phyloP scores from a whole-genome alignment of 257 asterid genomes.

The Buddleja alternifolia region DNA sequence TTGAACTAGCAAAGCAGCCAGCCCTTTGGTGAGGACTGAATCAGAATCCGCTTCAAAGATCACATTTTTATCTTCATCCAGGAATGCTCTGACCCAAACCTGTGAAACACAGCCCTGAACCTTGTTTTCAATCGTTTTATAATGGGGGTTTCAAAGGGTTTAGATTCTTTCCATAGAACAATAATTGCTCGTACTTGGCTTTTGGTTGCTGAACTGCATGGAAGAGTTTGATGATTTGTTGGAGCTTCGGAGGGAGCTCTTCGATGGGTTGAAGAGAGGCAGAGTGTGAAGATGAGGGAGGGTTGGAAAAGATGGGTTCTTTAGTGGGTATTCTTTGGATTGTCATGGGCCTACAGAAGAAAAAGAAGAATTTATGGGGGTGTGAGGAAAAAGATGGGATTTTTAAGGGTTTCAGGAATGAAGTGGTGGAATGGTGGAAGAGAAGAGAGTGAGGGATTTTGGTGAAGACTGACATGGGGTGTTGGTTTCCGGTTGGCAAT shows the following conservation, averaged over 20 bases:
- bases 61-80: constrained; percentile 61
- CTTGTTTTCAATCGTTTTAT: constrained; percentile 62
- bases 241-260: constrained; percentile 79
- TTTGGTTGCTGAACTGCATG: constrained; percentile 66
- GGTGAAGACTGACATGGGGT: constrained; percentile 54
- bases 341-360: constrained; percentile 42
- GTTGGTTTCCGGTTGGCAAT: neutral
- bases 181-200: constrained; percentile 75
- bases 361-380: constrained; percentile 33
- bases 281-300: constrained; percentile 43
- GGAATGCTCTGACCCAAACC: constrained; percentile 80
- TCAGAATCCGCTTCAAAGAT: constrained; percentile 88
- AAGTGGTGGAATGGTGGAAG: constrained; percentile 31
- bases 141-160: constrained; percentile 55
- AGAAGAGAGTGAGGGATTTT: constrained; percentile 35
- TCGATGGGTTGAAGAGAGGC: constrained; percentile 61
- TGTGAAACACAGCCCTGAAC: constrained; percentile 86
- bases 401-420: constrained; percentile 36
- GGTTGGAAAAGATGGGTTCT: constrained; percentile 28
- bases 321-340: constrained; percentile 53
- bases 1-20: constrained; percentile 83
- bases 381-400: constrained; percentile 32
- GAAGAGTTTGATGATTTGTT: constrained; percentile 69
- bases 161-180: constrained; percentile 70
- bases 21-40: constrained; percentile 74